Percentiles rank a stretch among this genome's conserved stretches.
phyloP scores from a whole-genome alignment of 2,329 filamentous ascomycete genomes.

The Calonectria multiphialidica region DNA sequence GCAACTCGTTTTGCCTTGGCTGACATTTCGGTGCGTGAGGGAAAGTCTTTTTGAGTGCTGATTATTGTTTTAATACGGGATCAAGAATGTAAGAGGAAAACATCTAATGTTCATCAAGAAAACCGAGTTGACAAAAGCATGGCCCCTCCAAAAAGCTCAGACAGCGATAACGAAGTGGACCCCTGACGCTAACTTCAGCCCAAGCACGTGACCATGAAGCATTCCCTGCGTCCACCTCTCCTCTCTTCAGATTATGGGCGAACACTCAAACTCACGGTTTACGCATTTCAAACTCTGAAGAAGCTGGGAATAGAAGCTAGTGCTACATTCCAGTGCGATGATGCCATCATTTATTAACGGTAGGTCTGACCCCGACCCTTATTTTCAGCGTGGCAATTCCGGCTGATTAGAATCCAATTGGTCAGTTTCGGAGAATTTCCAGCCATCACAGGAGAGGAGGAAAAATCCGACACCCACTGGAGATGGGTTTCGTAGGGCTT shows the following conservation, averaged over 20 bases:
- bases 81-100: background rate
- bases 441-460: no score
- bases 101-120: background rate
- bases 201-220: background rate
- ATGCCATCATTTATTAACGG: no score
- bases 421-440: no score
- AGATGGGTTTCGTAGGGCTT: no score
- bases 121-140: background rate
- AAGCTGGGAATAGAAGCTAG: background rate
- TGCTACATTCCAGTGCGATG: no score
- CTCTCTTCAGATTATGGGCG: no score
- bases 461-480: no score
- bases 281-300: background rate
- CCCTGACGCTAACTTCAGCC: background rate
- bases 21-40: background rate
- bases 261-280: background rate
- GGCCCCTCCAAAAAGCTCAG: background rate
- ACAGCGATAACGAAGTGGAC: background rate
- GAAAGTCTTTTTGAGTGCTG: no score
- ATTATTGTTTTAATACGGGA: background rate
- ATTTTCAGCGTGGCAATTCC: no score
- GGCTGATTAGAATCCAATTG: no score
- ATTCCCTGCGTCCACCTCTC: no score
- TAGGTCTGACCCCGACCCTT: no score
- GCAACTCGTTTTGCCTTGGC: slow-evolving; percentile 47